Conservation (phyloP, 2,329 filamentous ascomycete genomes). For the Fusarium staphyleae region DNA sequence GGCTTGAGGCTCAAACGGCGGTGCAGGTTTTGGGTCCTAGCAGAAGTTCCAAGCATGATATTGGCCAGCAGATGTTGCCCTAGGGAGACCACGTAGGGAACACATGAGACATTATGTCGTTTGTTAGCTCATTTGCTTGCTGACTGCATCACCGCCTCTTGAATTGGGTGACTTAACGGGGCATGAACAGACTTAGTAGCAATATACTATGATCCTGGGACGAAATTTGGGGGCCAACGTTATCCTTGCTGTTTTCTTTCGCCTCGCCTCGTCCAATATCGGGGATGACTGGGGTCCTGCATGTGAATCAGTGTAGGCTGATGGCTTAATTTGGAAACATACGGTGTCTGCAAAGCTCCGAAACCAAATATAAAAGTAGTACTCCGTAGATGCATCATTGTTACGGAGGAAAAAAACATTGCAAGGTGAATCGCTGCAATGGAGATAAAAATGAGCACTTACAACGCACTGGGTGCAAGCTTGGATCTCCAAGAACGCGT, state of each 20-base stretch:
- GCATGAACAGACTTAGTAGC: conserved; percentile 15
- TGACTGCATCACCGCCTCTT: conserved; percentile 30
- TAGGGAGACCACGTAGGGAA: background rate
- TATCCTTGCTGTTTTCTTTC: conserved; percentile 7
- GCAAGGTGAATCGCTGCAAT: too few relatives aligned
- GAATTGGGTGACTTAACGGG: background rate
- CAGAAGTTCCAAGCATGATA: background rate
- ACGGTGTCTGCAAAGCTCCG: conserved; percentile 4
- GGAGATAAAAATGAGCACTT: too few relatives aligned
- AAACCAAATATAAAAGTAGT: too few relatives aligned
- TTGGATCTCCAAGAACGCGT: conserved; percentile 17
- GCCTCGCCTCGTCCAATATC: conserved; percentile 9
- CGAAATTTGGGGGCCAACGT: conserved; percentile 6
- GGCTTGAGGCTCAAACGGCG: background rate
- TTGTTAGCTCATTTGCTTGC: conserved; percentile 15
- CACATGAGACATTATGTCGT: background rate
- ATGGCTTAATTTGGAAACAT: background rate
- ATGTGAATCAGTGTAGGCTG: background rate
- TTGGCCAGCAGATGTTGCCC: too few relatives aligned
- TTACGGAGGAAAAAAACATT: too few relatives aligned
- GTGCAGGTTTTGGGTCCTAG: background rate
- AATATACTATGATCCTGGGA: conserved; percentile 25
- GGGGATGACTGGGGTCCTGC: conserved; percentile 2
- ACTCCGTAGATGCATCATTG: too few relatives aligned
- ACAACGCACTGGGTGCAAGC: background rate